A percentile compares a stretch with the other conserved stretches of the same genome.
Conservation (phyloP, 257 asterid genomes). For the Solanum microdontum region DNA sequence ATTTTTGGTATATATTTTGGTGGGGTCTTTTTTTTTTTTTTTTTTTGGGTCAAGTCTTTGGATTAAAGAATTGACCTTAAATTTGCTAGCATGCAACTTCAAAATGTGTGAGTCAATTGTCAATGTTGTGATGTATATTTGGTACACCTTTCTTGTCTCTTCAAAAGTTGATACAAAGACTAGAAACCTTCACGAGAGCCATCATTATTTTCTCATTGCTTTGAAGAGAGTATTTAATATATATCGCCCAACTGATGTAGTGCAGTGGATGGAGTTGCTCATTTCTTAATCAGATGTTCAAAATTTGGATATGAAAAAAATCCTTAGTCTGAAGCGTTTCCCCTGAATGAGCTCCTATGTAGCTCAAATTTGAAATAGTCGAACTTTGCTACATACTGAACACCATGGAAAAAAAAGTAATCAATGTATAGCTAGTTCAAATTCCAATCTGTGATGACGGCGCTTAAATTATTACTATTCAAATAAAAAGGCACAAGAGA, state of each 20-base stretch:
- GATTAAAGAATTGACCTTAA: neutral
- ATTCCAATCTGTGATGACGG: neutral
- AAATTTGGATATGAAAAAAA: neutral
- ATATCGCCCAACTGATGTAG: too few species aligned
- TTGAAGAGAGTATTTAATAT: neutral
- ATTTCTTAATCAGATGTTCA: too few species aligned
- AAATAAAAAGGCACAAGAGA: neutral
- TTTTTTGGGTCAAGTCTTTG: neutral
- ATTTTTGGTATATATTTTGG: neutral
- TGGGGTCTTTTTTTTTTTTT: neutral
- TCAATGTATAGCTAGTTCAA: neutral
- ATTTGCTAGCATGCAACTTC: neutral
- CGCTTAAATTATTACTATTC: neutral
- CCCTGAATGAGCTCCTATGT: too few species aligned
- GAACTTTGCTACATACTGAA: neutral
- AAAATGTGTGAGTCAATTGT: neutral
- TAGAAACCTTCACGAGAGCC: neutral
- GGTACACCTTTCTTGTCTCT: neutral
- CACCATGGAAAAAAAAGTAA: neutral
- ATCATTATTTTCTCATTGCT: neutral
- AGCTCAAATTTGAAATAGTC: neutral
- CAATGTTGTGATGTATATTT: neutral
- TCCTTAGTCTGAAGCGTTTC: rapidly evolving
- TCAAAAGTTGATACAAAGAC: neutral
- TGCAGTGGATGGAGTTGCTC: neutral